Conservation (phyloP, 768 basidiomycete genomes). For the Amyloporia xantha region DNA sequence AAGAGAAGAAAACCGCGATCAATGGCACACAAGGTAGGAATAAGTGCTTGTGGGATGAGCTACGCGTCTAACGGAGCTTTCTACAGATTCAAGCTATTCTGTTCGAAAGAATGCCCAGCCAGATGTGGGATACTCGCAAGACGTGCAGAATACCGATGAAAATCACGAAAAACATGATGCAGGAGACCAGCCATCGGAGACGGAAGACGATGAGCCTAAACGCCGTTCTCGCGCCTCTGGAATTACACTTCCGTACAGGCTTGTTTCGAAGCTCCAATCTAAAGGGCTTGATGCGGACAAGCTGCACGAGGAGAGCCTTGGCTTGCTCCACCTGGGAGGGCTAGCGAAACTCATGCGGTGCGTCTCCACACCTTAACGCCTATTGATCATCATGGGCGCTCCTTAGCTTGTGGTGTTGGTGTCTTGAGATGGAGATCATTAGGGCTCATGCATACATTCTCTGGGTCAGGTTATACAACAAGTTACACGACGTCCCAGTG, state of each 20-base stretch:
- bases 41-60: too few species aligned
- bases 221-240: constrained; percentile 28
- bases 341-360: constrained; percentile 37
- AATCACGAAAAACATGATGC: too few species aligned
- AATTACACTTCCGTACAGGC: constrained; percentile 38
- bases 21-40: too few species aligned
- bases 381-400: neutral
- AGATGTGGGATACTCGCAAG: too few species aligned
- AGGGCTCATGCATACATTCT: neutral
- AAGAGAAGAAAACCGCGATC: too few species aligned
- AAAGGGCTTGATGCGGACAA: constrained; percentile 39
- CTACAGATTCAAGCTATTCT: too few species aligned
- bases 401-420: too few species aligned
- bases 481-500: constrained; percentile 22
- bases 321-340: constrained; percentile 38
- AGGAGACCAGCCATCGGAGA: constrained; percentile 29
- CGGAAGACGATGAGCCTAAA: constrained; percentile 30
- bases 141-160: too few species aligned
- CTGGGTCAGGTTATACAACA: constrained; percentile 24
- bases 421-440: too few species aligned
- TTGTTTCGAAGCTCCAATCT: constrained; percentile 34
- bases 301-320: constrained; percentile 38
- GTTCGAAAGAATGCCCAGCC: too few species aligned
- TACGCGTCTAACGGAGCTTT: too few species aligned
- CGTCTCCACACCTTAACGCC: constrained; percentile 13